A percentile compares a stretch with the other conserved stretches of the same genome.
Conservation (phyloP, 192 early-diverging fungal genomes). For the Tieghemiomyces parasiticus region DNA sequence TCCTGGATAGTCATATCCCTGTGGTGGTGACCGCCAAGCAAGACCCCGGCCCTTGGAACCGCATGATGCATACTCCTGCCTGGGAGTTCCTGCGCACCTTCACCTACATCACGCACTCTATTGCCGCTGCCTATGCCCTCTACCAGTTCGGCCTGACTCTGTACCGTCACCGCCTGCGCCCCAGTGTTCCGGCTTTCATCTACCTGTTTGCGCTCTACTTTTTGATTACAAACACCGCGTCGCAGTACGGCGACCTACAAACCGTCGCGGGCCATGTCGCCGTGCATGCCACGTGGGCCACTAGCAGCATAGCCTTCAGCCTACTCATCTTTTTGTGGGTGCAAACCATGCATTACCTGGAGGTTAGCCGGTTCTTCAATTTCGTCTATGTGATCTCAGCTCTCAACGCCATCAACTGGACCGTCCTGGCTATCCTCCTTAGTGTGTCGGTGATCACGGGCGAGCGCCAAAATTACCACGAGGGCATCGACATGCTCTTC, state of each 20-base stretch:
- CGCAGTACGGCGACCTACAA: conserved; percentile 9
- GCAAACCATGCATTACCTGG: background rate
- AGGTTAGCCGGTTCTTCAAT: background rate
- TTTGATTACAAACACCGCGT: background rate
- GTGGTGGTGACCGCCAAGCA: background rate
- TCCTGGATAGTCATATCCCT: background rate
- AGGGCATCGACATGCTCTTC: background rate
- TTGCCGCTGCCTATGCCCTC: background rate
- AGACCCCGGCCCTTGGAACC: conserved; percentile 5
- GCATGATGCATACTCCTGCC: background rate
- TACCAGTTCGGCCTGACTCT: conserved; percentile 2
- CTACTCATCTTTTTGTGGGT: conserved; percentile 3
- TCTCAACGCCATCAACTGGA: conserved; percentile 4
- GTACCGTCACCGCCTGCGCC: background rate
- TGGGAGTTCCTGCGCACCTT: conserved; percentile 8
- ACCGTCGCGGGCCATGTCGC: background rate
- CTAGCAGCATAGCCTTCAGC: background rate
- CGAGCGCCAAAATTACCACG: background rate
- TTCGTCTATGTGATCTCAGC: background rate
- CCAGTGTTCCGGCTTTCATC: background rate
- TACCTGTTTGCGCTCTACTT: background rate
- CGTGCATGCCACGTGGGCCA: background rate
- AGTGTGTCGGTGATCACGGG: background rate
- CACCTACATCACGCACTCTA: conserved; percentile 6
- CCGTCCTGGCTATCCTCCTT: background rate